These are phyloP conservation scores for Colletotrichum plurivorum DNA, from an alignment of 2,329 filamentous ascomycete genomes.

Conservation along the genomic window DNA sequence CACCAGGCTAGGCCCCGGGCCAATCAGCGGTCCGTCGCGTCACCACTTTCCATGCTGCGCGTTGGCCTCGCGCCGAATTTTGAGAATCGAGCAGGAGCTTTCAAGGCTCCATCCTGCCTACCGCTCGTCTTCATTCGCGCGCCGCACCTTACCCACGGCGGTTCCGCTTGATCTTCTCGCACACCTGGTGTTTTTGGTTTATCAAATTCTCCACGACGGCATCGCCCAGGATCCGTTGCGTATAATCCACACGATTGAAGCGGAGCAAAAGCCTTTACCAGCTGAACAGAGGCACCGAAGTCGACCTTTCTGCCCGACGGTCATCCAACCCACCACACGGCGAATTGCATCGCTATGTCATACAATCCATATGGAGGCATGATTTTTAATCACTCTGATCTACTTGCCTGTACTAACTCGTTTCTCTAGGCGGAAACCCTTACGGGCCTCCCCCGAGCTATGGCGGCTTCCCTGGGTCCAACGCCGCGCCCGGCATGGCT, in stretches of 20 bases:
- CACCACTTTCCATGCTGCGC: constrained; percentile 17
- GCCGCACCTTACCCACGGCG: not conserved
- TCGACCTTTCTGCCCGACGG: not conserved
- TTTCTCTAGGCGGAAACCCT: constrained; percentile 56
- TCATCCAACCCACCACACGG: not conserved
- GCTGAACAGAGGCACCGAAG: not conserved
- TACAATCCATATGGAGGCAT: constrained; percentile 74
- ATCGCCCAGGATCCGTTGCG: not conserved
- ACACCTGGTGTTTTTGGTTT: not conserved
- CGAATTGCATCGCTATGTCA: constrained; percentile 57
- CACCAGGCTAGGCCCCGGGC: not conserved
- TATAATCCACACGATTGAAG: not conserved
- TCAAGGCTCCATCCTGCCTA: not conserved
- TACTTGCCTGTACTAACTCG: constrained; percentile 37
- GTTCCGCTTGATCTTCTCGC: not conserved
- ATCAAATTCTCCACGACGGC: not conserved
- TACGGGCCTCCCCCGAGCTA: constrained; percentile 85
- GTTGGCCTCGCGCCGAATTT: constrained; percentile 40
- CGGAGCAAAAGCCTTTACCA: not conserved
- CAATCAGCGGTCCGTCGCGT: constrained; percentile 41
- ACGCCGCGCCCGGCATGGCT: constrained; percentile 76
- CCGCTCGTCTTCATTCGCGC: not conserved
- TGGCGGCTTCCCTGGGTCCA: constrained; percentile 75
- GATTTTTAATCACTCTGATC: constrained; percentile 39
- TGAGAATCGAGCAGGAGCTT: constrained; percentile 32